A percentile compares a stretch with the other conserved stretches of the same genome.
These are phyloP conservation scores for Leccinum arenicola DNA, from an alignment of 768 basidiomycete species.

Conservation along the genomic window DNA sequence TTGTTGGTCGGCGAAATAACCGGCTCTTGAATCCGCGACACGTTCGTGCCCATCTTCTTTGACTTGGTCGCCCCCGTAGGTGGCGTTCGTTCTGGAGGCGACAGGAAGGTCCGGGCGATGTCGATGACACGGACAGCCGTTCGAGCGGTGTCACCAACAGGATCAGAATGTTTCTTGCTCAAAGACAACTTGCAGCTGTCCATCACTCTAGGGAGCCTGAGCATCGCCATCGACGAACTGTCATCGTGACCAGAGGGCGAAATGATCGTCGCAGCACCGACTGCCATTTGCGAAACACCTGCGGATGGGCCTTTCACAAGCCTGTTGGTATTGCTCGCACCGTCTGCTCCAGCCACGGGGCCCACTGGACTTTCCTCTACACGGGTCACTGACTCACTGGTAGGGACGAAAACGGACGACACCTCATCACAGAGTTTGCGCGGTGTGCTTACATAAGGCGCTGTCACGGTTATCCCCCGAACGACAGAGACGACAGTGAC, in stretches of 20 bases:
- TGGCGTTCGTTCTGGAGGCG: background rate
- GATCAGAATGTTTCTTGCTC: background rate
- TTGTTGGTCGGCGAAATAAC: slow-evolving; percentile 8
- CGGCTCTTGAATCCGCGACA: background rate
- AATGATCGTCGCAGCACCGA: background rate
- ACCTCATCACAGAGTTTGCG: too few species aligned
- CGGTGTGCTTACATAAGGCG: too few species aligned
- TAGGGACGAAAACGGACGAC: too few species aligned
- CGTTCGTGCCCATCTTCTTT: background rate
- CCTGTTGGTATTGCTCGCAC: too few species aligned
- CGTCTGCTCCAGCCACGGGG: too few species aligned
- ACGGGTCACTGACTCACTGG: too few species aligned
- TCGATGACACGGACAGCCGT: background rate
- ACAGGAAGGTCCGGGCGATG: background rate
- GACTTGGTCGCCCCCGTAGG: too few species aligned
- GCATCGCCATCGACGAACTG: background rate
- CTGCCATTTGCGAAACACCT: background rate
- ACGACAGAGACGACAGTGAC: too few species aligned
- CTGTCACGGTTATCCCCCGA: too few species aligned
- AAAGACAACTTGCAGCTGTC: background rate
- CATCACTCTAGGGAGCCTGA: background rate
- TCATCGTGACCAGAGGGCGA: background rate
- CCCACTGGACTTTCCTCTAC: too few species aligned
- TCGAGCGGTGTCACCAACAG: background rate
- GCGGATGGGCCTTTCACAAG: too few species aligned